Base-by-base conservation (phyloP, 129 eudicot species). In the Arctium lappa region DNA sequence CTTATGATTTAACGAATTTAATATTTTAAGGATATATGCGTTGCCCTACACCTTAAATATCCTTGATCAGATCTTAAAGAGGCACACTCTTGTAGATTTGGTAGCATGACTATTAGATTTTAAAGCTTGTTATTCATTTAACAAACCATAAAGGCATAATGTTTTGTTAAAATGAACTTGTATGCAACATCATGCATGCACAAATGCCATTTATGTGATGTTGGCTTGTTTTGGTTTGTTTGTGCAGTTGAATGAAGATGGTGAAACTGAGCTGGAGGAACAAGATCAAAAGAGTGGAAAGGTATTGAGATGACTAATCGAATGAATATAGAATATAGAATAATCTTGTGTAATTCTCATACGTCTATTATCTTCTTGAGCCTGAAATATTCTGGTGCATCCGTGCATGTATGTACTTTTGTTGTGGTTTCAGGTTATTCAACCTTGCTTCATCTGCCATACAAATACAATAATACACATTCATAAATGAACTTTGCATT, bases 231-330 rank as follows among this genome's bases (percentile, higher is more conserved):
- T 22, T 37, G 12, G 60, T 37, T 78, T 63, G 44, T 22, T 72
- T 73, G 79, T 66, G 75, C 69, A 82, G 85, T 74, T 29, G 6
- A 82, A 42, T 75, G 85, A 82, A 74, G 85, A 75, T 74, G 69
- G 36, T 74, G 80, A 74, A 82, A 63, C 74, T 18, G 75, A 74
- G 75, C 80, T 75, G 75, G 75, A 63, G 69, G 68, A 27, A 31
- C 50, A 0, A 37, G 75, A 75, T 46, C 53, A 82, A 42, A 75
- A 75, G n/a, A 40, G 46, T 74, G 79, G 33, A 74, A 44, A 82
- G 85, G 80, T 82, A 82, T 63, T 13, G 15, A 39, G 30, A 29
- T 74, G 75, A 39, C 56, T 38, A 79, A 79, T 11, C 12, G 15
- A 39, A 27, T 30, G 18, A 37, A 12, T 29, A 31, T 53, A 5